Percentiles rank a stretch among this genome's conserved stretches.
Evolutionary conservation across 257 asterid species (phyloP).

Genomic region (Coffea canephora): DNA sequence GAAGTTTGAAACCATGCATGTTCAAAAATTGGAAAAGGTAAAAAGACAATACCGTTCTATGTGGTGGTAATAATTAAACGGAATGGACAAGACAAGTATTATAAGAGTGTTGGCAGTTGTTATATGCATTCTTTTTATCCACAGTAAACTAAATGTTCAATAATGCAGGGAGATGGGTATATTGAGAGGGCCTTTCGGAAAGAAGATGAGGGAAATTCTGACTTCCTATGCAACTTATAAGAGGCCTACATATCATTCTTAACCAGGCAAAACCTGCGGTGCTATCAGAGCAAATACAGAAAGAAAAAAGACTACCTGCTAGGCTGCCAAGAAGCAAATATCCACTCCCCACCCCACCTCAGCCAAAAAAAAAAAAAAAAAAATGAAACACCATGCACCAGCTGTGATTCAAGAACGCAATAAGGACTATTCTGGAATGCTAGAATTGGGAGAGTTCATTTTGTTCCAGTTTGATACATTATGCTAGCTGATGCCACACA

Average conservation of each 20-base stretch:
- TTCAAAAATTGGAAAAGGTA: constrained; percentile 6
- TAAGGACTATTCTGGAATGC: too few species aligned
- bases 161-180: not conserved
- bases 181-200: too few species aligned
- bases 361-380: too few species aligned
- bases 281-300: too few species aligned
- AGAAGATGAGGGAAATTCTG: not conserved
- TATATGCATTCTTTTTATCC: not conserved
- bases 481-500: too few species aligned
- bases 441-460: too few species aligned
- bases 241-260: not conserved
- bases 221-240: not conserved
- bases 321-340: not conserved
- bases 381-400: not conserved
- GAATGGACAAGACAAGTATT: not conserved
- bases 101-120: not conserved
- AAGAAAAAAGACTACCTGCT: too few species aligned
- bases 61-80: not conserved
- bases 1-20: constrained; percentile 14
- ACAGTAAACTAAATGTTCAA: not conserved
- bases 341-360: not conserved
- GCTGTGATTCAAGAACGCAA: not conserved
- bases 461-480: too few species aligned
- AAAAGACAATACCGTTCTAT: not conserved
- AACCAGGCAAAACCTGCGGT: not conserved